Base-by-base conservation (phyloP, 352 stramenopile species). In the Phytophthora megakarya region DNA sequence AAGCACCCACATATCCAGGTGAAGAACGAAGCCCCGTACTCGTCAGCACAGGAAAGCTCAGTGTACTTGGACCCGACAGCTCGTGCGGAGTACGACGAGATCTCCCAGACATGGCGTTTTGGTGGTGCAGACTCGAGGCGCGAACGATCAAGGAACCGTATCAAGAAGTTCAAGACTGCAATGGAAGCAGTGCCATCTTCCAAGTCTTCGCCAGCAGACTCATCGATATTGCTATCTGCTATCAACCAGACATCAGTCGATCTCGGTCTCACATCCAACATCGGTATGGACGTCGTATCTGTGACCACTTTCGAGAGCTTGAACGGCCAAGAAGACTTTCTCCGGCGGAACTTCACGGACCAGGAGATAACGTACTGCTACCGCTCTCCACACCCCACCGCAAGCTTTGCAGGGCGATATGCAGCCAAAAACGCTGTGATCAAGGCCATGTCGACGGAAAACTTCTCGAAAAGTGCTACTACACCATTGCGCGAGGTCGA, bases 371-470 rank as follows among this genome's bases (percentile, higher is more conserved):
- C 76, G 42, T 96, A 96, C 71, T 97, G 89, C 79, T 84, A 84
- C 63, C 77, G 77, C 39, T 76, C 85, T 11, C 70, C 86, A 16
- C 73, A 92, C 61, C 86, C 89, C 15, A 85, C 86, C 4, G 75
- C 88, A 21, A 95, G 83, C 65, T 96, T 97, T 58, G 89, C 89
- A 0, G 89, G 85, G 45, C 88, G 88, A 18, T 97, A 86, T 88
- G 89, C 89, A 21, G 88, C 86, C 6, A 97, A 97, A 68, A 86
- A 97, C 52, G 89, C 89, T n/a, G 80, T 94, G 46, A 84, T 96
- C 64, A 97, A 97, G 75, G 87, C 89, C n/a, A 92, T 96, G 38
- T 96, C 85, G 5, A 78, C 77, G 33, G 79, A 86, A 33, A 90
- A 88, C 64, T 65, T 85, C 32, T 95, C 84, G 85, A 81, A 89